phyloP scores from a whole-genome alignment of 2,329 filamentous ascomycete species.

The Ophiostoma pallidulum region DNA sequence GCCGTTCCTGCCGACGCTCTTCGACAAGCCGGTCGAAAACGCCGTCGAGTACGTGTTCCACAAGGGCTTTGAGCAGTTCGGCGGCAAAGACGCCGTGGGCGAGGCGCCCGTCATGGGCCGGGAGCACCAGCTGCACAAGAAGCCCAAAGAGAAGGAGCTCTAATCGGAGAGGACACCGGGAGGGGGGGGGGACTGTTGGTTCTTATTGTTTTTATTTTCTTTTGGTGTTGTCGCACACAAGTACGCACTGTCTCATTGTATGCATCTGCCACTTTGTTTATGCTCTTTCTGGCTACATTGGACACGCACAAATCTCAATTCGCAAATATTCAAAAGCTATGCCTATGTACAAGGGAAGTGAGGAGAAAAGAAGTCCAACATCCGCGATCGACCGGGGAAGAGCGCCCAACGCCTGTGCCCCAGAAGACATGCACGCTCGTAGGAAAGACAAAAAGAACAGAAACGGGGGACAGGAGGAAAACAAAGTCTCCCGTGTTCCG shows the following conservation, averaged over 20 bases:
- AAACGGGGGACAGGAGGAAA: too few relatives aligned
- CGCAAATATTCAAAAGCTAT: background rate
- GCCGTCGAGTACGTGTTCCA: conserved; percentile 88
- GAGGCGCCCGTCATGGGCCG: conserved; percentile 44
- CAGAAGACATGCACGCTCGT: background rate
- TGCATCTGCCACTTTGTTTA: background rate
- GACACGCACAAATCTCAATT: background rate
- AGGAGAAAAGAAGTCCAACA: background rate
- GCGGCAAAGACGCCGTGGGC: conserved; percentile 50
- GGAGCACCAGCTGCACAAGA: conserved; percentile 34
- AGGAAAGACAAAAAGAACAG: too few relatives aligned
- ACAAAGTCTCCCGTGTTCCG: background rate
- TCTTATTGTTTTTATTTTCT: background rate
- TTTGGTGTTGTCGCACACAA: background rate
- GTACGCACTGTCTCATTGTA: too few relatives aligned
- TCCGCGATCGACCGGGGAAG: too few relatives aligned
- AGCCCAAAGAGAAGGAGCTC: conserved; percentile 37
- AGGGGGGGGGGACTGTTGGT: background rate
- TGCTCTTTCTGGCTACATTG: background rate
- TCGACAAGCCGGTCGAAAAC: conserved; percentile 87
- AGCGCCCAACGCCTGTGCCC: background rate
- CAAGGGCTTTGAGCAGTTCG: conserved; percentile 64
- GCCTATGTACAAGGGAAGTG: background rate
- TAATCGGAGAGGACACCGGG: too few relatives aligned
- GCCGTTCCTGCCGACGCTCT: conserved; percentile 73